Evolutionary conservation across 768 basidiomycete species (phyloP), one percentile per base, ranked within the genome.

Genomic region (Boletus insuetus): DNA sequence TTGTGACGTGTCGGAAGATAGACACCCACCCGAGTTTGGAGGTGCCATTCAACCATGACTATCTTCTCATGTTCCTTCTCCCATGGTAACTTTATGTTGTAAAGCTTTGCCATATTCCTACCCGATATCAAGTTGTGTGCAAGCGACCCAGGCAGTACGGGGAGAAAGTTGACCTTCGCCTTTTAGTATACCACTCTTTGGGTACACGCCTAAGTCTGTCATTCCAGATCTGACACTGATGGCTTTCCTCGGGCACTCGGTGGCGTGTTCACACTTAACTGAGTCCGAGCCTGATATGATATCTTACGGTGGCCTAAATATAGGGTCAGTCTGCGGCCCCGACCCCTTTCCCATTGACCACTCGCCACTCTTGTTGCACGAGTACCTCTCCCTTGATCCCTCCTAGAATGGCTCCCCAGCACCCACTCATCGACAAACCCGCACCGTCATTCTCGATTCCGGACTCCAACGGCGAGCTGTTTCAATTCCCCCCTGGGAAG

Each of bases 371-470:
- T 26, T 19, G 38, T 17, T 41, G n/a, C 34, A 42, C 20, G 13
- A 17, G 17, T 14, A 39, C 14, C 17, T 37, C 7, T 37, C 26
- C 29, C 32, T 32, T 48, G 35, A 44, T 50, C 19, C 14, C 17
- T 54, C 29, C 29, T 35, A 56, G 58, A 49, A 81, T 82, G 80
- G 63, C 76, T 43, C 71, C 74, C 49, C 75, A 54, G 42, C 64
- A 82, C 57, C 66, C 77, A 24, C 78, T 90, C 52, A 75, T 88
- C 56, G 85, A 83, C 42, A 78, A 87, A 64, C 68, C 69, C 14
- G 90, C 89, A 0, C 91, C 92, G 3, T 49, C 79, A 1, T 73
- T 94, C 52, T 82, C 82, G 16, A 77, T 94, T 5, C 79, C 75
- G 32, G 83, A 87, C 60, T 78, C 83, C 31, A 79, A 85, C 51